Percentiles rank a stretch among this genome's conserved stretches.
Evolutionary conservation across 2,329 filamentous ascomycete species (phyloP).

Genomic region (Xylaria sp.): DNA sequence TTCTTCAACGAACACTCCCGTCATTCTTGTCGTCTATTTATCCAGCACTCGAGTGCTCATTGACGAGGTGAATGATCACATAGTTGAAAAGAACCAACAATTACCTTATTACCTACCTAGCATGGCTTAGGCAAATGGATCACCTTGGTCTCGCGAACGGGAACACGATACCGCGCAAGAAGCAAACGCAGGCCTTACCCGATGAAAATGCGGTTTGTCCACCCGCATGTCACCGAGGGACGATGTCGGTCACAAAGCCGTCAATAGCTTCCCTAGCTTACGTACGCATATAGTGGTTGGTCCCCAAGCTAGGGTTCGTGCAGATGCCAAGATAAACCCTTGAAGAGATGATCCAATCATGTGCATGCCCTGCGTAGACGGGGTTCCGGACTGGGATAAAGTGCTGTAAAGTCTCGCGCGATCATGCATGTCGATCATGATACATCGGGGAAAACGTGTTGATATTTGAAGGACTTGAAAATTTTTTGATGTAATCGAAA

Average conservation of each 20-base stretch:
- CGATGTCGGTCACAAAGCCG: slow-evolving; percentile 5
- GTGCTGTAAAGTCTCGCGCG: neutral
- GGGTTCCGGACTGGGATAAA: neutral
- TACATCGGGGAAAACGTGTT: slow-evolving; percentile 1
- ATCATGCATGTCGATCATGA: neutral
- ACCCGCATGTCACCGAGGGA: slow-evolving; percentile 4
- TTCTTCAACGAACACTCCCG: slow-evolving; percentile 5
- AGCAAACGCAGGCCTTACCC: neutral
- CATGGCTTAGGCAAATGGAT: neutral
- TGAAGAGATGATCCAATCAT: neutral
- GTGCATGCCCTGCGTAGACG: neutral
- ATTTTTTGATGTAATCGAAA: too few species aligned
- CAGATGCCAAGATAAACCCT: slow-evolving; percentile 25
- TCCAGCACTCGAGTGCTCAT: neutral
- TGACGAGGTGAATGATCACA: neutral
- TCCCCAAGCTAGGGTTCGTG: slow-evolving; percentile 9
- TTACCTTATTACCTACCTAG: neutral
- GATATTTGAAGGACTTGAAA: too few species aligned
- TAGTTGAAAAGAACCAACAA: neutral
- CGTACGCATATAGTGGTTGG: slow-evolving; percentile 9
- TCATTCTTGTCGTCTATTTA: slow-evolving; percentile 12
- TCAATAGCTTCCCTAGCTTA: slow-evolving; percentile 18
- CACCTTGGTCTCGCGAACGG: neutral
- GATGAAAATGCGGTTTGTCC: neutral
- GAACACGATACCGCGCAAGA: neutral